Base-by-base conservation (phyloP, 2,329 filamentous ascomycete genomes). In the Leptographium galeiforme region DNA sequence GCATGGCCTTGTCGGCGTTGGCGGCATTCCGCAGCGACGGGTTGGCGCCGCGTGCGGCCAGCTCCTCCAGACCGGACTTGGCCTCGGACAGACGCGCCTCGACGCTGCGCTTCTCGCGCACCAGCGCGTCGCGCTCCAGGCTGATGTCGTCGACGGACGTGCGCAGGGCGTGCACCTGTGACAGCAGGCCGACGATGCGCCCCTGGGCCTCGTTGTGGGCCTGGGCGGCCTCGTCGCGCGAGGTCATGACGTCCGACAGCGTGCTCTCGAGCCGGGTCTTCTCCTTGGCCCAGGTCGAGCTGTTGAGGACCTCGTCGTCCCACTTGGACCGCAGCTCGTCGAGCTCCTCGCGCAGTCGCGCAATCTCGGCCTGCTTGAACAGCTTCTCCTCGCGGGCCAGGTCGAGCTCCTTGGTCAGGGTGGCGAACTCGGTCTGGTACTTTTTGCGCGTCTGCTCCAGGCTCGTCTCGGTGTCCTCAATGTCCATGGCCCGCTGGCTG, bases 361-460 rank as follows among this genome's bases (percentile, higher is more conserved):
- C 79, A 58, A 91, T 94, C 68, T 96, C 90, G 39, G 86, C 81
- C 61, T 93, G 89, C 78, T 77, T 91, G 77, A 72, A 96, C 70
- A 74, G 86, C 76, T 75, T 82, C 68, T 94, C 91, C 66, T 97
- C 90, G 39, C 93, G 85, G 61, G 95, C 90, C 57, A 95, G 79
- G 65, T 97, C 91, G 32, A 98, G 81, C 69, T 98, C 93, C 62
- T 90, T 89, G 51, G 87, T 93, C 49, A 97, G 74, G 5, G 86
- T 86, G 16, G 88, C 85, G 65, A 96, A 89, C 67, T 98, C 91
- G 44, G 84, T 79, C 66, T 97, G 93, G 66, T 97, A 98, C 74
- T 97, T 98, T 75, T 91, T 93, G 63, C 91, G 82, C 45, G 91
- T 96, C 69, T 97, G 91, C 70, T 98, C 93, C 80, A 96, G 87